Evolutionary conservation across 169 alveolate species (phyloP).

Genomic region (Babesia sp.): DNA sequence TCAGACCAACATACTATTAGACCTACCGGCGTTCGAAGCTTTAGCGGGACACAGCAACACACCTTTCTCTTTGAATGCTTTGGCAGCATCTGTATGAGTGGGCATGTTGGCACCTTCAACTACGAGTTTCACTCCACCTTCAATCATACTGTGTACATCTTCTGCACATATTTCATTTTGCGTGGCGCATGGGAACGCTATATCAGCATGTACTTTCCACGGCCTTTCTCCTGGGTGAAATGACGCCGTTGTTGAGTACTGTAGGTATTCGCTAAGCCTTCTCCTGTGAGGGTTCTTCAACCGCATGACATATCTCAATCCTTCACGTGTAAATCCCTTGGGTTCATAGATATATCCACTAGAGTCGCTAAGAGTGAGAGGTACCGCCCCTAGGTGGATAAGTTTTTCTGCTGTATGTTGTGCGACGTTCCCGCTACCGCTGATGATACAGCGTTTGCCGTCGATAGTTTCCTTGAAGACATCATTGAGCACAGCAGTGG

Average conservation of each 20-base stretch:
- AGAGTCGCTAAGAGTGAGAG: constrained; percentile 79
- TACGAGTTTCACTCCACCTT: constrained; percentile 70
- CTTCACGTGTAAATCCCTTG: constrained; percentile 74
- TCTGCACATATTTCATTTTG: constrained; percentile 79
- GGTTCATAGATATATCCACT: constrained; percentile 74
- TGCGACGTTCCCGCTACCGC: constrained; percentile 89
- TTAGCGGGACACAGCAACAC: constrained; percentile 82
- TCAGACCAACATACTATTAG: not conserved
- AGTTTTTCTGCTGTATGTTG: constrained; percentile 80
- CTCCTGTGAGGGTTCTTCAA: constrained; percentile 68
- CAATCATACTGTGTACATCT: constrained; percentile 72
- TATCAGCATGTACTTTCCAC: constrained; percentile 70
- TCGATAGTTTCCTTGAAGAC: constrained; percentile 41
- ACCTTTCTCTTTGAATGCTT: constrained; percentile 64
- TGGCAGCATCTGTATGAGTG: constrained; percentile 77
- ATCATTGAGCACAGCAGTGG: constrained; percentile 66
- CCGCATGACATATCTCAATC: constrained; percentile 57
- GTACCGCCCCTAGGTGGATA: constrained; percentile 77
- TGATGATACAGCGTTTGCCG: constrained; percentile 75
- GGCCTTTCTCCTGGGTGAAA: constrained; percentile 71
- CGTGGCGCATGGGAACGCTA: constrained; percentile 87
- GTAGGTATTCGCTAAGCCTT: constrained; percentile 67
- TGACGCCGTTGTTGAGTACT: constrained; percentile 59
- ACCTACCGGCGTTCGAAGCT: constrained; percentile 83
- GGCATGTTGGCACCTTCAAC: constrained; percentile 88